A percentile compares a stretch with the other conserved stretches of the same genome.
Conservation (phyloP, 371 early-diverging fungal species). For the Lichtheimia ramosa region DNA sequence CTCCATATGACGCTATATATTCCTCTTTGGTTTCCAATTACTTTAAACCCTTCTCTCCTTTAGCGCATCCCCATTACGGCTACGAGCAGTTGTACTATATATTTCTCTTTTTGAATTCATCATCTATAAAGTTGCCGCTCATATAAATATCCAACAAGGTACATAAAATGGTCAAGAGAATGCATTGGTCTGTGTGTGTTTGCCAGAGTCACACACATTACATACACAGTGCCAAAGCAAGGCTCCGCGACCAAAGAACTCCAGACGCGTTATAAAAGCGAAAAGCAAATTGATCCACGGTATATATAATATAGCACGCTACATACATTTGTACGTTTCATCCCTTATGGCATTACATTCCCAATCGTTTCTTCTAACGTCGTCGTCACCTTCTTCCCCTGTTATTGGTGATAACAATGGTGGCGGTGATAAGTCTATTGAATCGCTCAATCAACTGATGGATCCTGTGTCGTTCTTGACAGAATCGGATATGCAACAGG, state of each 20-base stretch:
- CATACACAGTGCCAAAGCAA: too few relatives aligned
- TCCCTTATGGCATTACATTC: conserved; percentile 3
- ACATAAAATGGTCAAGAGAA: too few relatives aligned
- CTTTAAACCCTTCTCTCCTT: conserved; percentile 6
- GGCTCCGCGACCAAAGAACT: not conserved
- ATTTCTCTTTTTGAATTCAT: not conserved
- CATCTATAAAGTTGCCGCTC: too few relatives aligned
- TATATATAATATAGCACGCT: conserved; percentile 1
- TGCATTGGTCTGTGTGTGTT: too few relatives aligned
- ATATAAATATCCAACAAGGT: too few relatives aligned
- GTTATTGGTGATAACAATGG: too few relatives aligned
- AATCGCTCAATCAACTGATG: conserved; percentile 34
- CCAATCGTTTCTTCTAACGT: conserved; percentile 6
- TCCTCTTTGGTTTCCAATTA: not conserved
- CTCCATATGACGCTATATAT: conserved; percentile 1
- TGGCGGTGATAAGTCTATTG: conserved; percentile 10
- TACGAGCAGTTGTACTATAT: conserved; percentile 5
- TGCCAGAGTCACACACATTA: too few relatives aligned
- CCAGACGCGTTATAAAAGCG: not conserved
- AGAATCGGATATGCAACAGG: conserved; percentile 36
- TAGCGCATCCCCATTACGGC: not conserved
- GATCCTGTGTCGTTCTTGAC: conserved; percentile 35
- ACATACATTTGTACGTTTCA: conserved; percentile 2
- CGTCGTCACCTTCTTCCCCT: not conserved
- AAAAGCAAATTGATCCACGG: not conserved